phyloP scores from a whole-genome alignment of 2,329 filamentous ascomycete genomes.

The Fusarium cyanostomum region DNA sequence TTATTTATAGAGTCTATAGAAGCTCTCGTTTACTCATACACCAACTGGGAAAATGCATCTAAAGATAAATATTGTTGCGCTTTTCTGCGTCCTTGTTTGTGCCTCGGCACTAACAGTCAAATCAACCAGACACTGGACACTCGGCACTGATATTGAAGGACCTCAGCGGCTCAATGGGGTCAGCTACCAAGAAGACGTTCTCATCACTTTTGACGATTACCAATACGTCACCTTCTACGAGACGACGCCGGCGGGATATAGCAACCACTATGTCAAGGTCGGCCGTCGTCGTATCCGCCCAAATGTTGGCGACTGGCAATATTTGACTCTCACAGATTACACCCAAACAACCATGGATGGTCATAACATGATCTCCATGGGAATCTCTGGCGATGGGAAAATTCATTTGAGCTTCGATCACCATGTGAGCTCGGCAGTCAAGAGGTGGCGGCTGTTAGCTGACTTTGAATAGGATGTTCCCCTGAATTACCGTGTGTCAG shows the following conservation, averaged over 20 bases:
- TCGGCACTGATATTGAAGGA: constrained; percentile 28
- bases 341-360: constrained; percentile 32
- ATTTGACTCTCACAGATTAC: constrained; percentile 21
- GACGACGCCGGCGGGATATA: constrained; percentile 18
- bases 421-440: not conserved
- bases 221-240: constrained; percentile 34
- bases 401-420: constrained; percentile 35
- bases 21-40: not conserved
- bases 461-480: constrained; percentile 19
- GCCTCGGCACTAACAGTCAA: constrained; percentile 15
- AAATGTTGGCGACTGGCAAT: constrained; percentile 11
- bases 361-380: constrained; percentile 34
- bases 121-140: constrained; percentile 21
- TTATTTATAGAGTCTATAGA: not conserved
- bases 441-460: fast-evolving
- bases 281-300: constrained; percentile 19
- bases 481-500: constrained; percentile 23
- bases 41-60: not conserved
- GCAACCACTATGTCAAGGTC: constrained; percentile 21
- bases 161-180: constrained; percentile 30
- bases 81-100: not conserved
- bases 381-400: constrained; percentile 29
- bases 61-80: too few species aligned
- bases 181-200: constrained; percentile 30
- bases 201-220: constrained; percentile 27